A percentile compares a stretch with the other conserved stretches of the same genome.
phyloP scores from a whole-genome alignment of 176 grass and related monocot genomes.

The Cenchrus fungigraminus region DNA sequence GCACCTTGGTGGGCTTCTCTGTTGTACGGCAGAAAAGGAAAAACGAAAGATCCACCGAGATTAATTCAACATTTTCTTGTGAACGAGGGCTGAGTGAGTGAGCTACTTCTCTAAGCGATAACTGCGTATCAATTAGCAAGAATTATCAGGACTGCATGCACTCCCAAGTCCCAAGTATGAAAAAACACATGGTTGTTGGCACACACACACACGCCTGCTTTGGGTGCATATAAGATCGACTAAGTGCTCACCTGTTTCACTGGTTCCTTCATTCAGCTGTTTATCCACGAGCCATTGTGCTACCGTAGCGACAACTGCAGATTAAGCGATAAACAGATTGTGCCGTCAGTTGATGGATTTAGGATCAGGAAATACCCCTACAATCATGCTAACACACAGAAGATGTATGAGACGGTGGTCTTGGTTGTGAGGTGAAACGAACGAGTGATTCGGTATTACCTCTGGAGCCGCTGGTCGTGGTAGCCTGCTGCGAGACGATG shows the following conservation, averaged over 20 bases:
- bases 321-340: background rate
- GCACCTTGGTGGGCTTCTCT: background rate
- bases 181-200: background rate
- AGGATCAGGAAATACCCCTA: too few relatives aligned
- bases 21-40: background rate
- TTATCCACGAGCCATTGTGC: background rate
- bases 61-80: background rate
- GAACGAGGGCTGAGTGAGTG: background rate
- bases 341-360: background rate
- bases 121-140: background rate
- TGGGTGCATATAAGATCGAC: background rate
- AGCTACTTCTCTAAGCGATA: background rate
- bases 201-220: background rate
- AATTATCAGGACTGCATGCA: background rate
- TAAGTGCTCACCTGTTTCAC: background rate
- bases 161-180: background rate
- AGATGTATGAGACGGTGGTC: too few relatives aligned
- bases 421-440: background rate
- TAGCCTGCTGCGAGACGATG: constrained; percentile 52
- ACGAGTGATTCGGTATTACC: constrained; percentile 6
- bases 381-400: too few relatives aligned
- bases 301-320: constrained; percentile 4
- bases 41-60: background rate
- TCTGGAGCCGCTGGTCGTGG: background rate
- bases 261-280: background rate